These are phyloP conservation scores for Globisporangium nodosum DNA, from an alignment of 352 stramenopile genomes.

Conservation along the genomic window DNA sequence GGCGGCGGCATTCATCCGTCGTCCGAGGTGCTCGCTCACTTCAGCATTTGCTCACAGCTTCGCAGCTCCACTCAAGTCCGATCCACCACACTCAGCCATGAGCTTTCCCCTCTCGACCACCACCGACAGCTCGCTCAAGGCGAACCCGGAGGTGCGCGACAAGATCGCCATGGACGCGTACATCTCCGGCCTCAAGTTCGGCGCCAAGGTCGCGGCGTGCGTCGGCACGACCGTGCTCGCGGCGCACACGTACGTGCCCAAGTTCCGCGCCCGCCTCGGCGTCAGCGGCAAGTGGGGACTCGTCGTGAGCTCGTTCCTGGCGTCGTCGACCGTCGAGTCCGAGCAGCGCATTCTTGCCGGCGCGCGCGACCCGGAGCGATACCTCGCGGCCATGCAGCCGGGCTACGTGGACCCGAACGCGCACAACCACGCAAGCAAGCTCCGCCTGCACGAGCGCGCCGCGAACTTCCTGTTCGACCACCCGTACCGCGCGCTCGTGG, in stretches of 20 bases:
- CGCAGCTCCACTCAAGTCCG: no score
- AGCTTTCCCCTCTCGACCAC: no score
- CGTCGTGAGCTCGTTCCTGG: conserved; percentile 54
- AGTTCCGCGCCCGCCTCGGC: conserved; percentile 65
- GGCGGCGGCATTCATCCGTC: no score
- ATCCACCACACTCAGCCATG: no score
- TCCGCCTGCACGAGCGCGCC: conserved; percentile 52
- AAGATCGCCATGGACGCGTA: conserved; percentile 70
- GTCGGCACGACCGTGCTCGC: conserved; percentile 23
- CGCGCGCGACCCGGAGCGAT: conserved; percentile 65
- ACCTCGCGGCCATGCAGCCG: conserved; percentile 51
- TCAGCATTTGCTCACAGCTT: no score
- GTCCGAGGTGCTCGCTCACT: no score
- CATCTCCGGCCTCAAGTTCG: conserved; percentile 44
- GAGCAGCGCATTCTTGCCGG: conserved; percentile 58
- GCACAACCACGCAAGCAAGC: conserved; percentile 19
- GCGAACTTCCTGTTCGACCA: conserved; percentile 83
- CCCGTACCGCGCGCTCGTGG: conserved; percentile 55
- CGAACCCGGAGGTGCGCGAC: conserved; percentile 34
- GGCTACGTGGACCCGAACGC: conserved; percentile 35
- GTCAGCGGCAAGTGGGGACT: conserved; percentile 73
- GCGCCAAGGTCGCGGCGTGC: conserved; percentile 23
- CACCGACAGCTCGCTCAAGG: not conserved
- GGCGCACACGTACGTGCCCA: conserved; percentile 53
- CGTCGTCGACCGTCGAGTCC: conserved; percentile 54